phyloP scores from a whole-genome alignment of 257 asterid species.

The Linaria vulgaris region DNA sequence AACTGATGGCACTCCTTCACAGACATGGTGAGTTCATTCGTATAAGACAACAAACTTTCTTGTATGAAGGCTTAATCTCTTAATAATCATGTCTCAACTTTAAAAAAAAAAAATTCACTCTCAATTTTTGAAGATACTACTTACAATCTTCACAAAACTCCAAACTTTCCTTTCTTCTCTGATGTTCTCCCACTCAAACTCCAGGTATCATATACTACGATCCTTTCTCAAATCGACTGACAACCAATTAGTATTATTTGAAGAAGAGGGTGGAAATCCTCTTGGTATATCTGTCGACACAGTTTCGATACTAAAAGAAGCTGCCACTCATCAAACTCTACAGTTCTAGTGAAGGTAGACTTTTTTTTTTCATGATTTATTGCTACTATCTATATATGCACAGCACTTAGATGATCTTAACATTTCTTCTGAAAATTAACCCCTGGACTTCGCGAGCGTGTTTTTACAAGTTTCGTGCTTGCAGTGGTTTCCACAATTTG shows the following conservation, averaged over 20 bases:
- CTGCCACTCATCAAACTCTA: constrained; percentile 58
- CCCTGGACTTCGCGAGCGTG: too few relatives aligned
- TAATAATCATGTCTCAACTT: background rate
- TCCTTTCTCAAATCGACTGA: constrained; percentile 60
- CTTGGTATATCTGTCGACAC: constrained; percentile 53
- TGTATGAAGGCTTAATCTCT: background rate
- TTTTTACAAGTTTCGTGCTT: too few relatives aligned
- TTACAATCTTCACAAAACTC: background rate
- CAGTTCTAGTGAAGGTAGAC: constrained; percentile 50
- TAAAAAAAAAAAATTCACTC: too few relatives aligned
- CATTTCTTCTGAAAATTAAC: too few relatives aligned
- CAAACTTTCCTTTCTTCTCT: background rate
- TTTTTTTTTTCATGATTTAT: too few relatives aligned
- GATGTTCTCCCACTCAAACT: background rate
- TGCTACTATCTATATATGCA: too few relatives aligned
- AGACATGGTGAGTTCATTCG: constrained; percentile 60
- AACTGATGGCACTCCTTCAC: constrained; percentile 64
- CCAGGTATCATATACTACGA: constrained; percentile 83
- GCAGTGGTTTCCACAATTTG: too few relatives aligned
- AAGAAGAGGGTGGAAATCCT: constrained; percentile 82
- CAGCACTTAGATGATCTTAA: too few relatives aligned
- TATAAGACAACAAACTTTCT: too few relatives aligned
- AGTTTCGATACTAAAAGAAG: constrained; percentile 47
- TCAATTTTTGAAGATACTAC: too few relatives aligned
- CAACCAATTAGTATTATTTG: constrained; percentile 64